These are phyloP conservation scores for Grammothele lineata DNA, from an alignment of 768 basidiomycete genomes.

Conservation along the genomic window DNA sequence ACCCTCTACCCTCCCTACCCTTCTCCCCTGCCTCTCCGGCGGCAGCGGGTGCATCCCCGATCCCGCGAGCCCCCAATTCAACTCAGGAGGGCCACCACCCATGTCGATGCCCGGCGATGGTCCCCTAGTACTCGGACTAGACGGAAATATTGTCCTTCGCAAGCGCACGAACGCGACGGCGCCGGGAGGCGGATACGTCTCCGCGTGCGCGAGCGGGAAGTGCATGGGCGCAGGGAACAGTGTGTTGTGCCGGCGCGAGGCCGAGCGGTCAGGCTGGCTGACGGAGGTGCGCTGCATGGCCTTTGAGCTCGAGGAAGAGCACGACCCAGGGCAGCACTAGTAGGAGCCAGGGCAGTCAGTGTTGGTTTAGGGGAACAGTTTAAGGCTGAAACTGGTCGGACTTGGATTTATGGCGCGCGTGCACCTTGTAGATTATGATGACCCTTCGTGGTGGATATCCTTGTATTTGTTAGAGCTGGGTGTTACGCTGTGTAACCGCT, in stretches of 20 bases:
- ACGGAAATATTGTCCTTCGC: slow-evolving; percentile 6
- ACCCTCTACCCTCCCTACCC: slow-evolving; percentile 39
- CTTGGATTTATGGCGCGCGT: not conserved
- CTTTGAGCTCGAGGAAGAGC: slow-evolving; percentile 33
- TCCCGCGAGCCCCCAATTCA: slow-evolving; percentile 30
- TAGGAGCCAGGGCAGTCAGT: not conserved
- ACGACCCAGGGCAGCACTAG: not conserved
- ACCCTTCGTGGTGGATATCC: too few species aligned
- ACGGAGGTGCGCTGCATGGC: slow-evolving; percentile 40
- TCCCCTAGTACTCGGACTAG: not conserved
- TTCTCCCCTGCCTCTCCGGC: slow-evolving; percentile 21
- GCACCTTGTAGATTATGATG: too few species aligned
- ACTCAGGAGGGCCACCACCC: slow-evolving; percentile 18
- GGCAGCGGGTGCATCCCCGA: slow-evolving; percentile 28
- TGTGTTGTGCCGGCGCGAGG: slow-evolving; percentile 36
- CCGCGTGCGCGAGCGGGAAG: slow-evolving; percentile 29
- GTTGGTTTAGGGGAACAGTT: too few species aligned
- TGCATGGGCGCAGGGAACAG: slow-evolving; percentile 37
- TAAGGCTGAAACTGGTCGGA: not conserved
- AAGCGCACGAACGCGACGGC: too few species aligned
- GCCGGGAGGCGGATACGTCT: slow-evolving; percentile 7
- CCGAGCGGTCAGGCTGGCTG: slow-evolving; percentile 45
- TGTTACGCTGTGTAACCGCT: too few species aligned
- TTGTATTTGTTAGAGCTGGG: too few species aligned
- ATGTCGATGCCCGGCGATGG: slow-evolving; percentile 17